Base-by-base conservation (phyloP, 306 rosid genomes). In the Astragalus membranaceus region DNA sequence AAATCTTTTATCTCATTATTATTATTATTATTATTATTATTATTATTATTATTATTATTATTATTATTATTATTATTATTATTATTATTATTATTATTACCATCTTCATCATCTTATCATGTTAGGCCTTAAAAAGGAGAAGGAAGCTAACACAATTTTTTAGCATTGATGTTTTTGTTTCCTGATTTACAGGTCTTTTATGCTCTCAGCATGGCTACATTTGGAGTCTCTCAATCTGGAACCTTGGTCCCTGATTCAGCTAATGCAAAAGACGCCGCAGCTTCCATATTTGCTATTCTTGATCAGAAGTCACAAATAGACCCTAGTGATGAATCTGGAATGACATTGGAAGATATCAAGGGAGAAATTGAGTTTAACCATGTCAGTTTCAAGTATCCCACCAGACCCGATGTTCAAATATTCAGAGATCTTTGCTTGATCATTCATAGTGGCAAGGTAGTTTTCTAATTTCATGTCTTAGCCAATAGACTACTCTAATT, bases 321-420 rank as follows among this genome's bases (percentile, higher is more conserved):
- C 70, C 65, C 95, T 0, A 79, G 87, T 62, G 85, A 82, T 26
- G 82, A 83, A 12, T 76, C 83, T 3, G 95, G 92, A 48, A 71
- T 66, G 10, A 79, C 72, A 59, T 13, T 70, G 61, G 81, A 83
- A 70, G 76, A 82, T 37, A 72, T 86, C 15, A 88, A 83, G 75
- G 95, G 96, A 36, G 92, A 88, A 1, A 83, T 90, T 43, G 87
- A 84, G 78, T 39, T 90, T 48, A 79, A 33, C 10, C 84, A 90
- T 74, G 90, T 88, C 9, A 82, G 82, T 72, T 90, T 90, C 76
- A 90, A 77, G 84, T 90, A 90, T 84, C 90, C 92, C 44, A 78
- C 67, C 11, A 86, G 96, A 75, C 88, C 89, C 2, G 82, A 81
- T 37, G 83, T 86, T 52, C 87, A 81, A 41, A 86, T 90, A 57